Percentiles rank a stretch among this genome's conserved stretches.
Conservation (phyloP, 306 rosid genomes). For the Castanea sativa region DNA sequence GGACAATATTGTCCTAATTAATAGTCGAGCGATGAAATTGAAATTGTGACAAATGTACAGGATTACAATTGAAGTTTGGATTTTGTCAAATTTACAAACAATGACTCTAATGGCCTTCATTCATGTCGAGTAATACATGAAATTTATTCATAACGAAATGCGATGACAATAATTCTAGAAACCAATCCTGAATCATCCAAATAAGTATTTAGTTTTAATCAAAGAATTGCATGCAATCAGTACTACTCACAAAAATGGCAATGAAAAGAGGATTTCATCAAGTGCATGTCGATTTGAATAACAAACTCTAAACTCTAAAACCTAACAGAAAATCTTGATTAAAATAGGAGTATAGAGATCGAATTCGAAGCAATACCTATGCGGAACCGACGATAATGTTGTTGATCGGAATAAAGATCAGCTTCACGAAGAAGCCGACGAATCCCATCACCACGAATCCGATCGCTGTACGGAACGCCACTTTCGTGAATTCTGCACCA, state of each 20-base stretch:
- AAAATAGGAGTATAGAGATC: constrained; percentile 2
- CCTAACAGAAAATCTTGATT: too few species aligned
- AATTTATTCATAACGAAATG: background rate
- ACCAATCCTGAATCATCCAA: background rate
- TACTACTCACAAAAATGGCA: background rate
- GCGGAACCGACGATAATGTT: constrained; percentile 25
- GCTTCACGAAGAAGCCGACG: constrained; percentile 31
- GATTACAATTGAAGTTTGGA: too few species aligned
- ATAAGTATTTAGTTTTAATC: background rate
- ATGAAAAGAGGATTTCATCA: background rate
- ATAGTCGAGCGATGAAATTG: too few species aligned
- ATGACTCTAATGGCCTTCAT: background rate
- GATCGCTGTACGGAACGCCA: constrained; percentile 26
- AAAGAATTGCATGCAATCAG: background rate
- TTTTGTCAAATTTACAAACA: background rate
- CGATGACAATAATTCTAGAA: background rate
- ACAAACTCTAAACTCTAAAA: background rate
- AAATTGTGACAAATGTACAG: too few species aligned
- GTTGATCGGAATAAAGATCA: constrained; percentile 29
- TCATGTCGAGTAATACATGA: background rate
- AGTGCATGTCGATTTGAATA: background rate
- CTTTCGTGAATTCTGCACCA: constrained; percentile 22
- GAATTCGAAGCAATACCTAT: background rate
- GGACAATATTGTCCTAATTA: too few species aligned
- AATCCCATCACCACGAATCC: constrained; percentile 32